These are phyloP conservation scores for Gaertneriomyces semiglobifer DNA, from an alignment of 192 early-diverging fungal species.

Conservation along the genomic window DNA sequence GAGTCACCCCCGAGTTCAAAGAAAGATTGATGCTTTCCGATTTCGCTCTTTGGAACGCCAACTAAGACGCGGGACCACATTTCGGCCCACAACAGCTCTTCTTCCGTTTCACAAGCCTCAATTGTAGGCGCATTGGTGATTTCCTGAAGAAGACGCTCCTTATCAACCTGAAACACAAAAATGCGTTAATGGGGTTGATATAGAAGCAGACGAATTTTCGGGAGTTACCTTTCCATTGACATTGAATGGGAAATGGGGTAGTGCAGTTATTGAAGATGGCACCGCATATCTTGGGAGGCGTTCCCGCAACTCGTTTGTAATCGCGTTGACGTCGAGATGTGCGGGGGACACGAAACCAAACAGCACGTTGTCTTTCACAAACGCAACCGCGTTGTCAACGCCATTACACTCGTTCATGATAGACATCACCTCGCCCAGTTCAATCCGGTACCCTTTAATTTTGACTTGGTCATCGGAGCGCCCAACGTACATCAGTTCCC, in stretches of 20 bases:
- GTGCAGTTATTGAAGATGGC: too few species aligned
- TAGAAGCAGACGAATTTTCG: too few species aligned
- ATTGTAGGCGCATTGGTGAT: too few species aligned
- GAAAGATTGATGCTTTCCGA: background rate
- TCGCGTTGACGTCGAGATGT: slow-evolving; percentile 3
- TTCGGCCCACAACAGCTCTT: too few species aligned
- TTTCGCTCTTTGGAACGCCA: background rate
- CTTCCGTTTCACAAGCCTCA: too few species aligned
- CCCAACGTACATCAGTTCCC: slow-evolving; percentile 27
- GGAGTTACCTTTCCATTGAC: too few species aligned
- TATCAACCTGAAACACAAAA: too few species aligned
- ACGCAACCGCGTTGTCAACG: slow-evolving; percentile 15
- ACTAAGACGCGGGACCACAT: too few species aligned
- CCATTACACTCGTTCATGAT: background rate
- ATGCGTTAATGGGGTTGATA: too few species aligned
- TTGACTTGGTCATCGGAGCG: slow-evolving; percentile 34
- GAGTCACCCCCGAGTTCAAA: slow-evolving; percentile 15
- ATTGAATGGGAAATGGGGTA: too few species aligned
- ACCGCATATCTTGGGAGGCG: slow-evolving; percentile 13
- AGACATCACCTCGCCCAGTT: slow-evolving; percentile 23
- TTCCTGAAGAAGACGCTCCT: too few species aligned
- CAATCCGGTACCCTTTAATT: slow-evolving; percentile 22
- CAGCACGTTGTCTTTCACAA: slow-evolving; percentile 31
- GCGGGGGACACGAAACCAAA: slow-evolving; percentile 29
- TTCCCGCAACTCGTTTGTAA: slow-evolving; percentile 20